Conservation (phyloP, 805 yeast genomes). For the Torulaspora indica region DNA sequence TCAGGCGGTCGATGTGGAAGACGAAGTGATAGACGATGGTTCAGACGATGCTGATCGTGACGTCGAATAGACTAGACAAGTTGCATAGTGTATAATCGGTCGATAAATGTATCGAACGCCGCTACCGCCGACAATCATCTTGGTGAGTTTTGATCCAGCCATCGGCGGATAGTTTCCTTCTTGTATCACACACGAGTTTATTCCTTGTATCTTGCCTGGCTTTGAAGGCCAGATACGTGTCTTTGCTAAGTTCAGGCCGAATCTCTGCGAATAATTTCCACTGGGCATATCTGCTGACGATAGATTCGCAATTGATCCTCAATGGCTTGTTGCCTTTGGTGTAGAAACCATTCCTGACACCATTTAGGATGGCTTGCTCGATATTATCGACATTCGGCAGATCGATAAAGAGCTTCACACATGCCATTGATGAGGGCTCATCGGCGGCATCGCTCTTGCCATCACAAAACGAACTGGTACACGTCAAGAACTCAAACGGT, state of each 20-base stretch:
- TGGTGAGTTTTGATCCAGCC: conserved; percentile 45
- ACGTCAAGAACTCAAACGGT: conserved; percentile 13
- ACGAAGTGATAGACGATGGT: conserved; percentile 37
- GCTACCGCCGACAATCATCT: conserved; percentile 38
- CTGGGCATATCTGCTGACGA: conserved; percentile 26
- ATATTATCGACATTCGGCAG: conserved; percentile 1
- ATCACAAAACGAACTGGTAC: conserved; percentile 18
- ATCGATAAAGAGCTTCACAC: conserved; percentile 15
- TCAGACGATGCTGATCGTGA: conserved; percentile 28
- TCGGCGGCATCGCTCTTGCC: conserved; percentile 13
- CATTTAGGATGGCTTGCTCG: conserved; percentile 45
- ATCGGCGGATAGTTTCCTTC: conserved; percentile 33
- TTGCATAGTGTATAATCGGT: not conserved
- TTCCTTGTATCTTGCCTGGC: conserved; percentile 27
- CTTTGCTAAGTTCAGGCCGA: not conserved
- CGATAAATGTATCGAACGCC: not conserved
- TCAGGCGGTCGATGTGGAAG: conserved; percentile 38
- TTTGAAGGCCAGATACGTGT: conserved; percentile 37
- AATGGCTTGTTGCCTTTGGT: conserved; percentile 43
- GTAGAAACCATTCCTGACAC: conserved; percentile 56
- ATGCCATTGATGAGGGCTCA: conserved; percentile 24
- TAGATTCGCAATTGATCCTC: conserved; percentile 38
- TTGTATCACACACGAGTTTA: conserved; percentile 29
- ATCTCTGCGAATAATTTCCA: conserved; percentile 22
- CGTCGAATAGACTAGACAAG: conserved; percentile 21